Base-by-base conservation (phyloP, 192 early-diverging fungal species). In the Coemansia furcata region DNA sequence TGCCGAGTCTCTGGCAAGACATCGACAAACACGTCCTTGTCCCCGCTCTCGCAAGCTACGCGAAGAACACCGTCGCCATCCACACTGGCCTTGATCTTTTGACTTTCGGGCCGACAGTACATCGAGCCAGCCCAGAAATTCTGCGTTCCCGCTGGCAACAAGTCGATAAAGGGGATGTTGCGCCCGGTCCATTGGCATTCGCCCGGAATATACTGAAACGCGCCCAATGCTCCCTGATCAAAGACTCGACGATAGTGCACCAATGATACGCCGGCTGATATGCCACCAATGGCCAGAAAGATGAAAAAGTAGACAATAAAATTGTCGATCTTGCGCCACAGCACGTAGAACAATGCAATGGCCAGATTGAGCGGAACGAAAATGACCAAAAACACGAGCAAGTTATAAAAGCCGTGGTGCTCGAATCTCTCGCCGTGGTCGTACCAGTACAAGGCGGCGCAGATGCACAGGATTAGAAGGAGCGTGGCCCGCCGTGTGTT, bases 121-220 rank as follows among this genome's bases (percentile, higher is more conserved):
- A 67, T 68, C 9, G 73, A 71, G 11, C 85, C 86, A 10, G 86
- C 78, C 86, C 86, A 87, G 69, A 87, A 87, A 65, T 87, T 87
- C 46, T 86, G 84, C 17, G 77, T 46, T 7, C 80, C 74, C 1
- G 77, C 74, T 0, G 86, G 86, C 40, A 87, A 64, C 43, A 87
- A 61, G 47, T 87, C 86, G 17, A 85, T 58, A 55, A 73, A 50
- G 4, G 85, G 85, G 19, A 82, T 65, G 52, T 86, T 86, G 17
- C 37, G 39, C 1, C 85, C 85, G 2, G 72, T 50, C 85, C 85
- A 86, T 6, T 73, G 67, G 32, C 85, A 86, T 57, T 85, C 72
- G 43, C 66, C 65, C 12, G 73, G 67, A n/a, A 38, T 44, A 29
- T 73, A 49, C 7, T 67, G 37, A 6, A 81, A 37, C 2, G 6